phyloP scores from a whole-genome alignment of 2,329 filamentous ascomycete species.

The Setomelanomma holmii region DNA sequence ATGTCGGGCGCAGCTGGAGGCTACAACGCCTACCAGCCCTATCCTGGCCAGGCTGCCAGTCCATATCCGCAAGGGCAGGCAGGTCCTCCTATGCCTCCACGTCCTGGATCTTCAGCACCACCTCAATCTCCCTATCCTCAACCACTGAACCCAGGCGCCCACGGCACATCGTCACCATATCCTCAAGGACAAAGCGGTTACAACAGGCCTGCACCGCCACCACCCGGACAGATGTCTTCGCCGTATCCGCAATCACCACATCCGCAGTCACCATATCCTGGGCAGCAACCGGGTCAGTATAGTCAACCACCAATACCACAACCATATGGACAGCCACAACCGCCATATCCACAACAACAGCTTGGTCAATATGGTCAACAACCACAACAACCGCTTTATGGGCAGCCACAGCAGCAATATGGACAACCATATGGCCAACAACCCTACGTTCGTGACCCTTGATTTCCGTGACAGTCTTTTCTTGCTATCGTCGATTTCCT shows the following conservation, averaged over 20 bases:
- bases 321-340: slow-evolving; percentile 34
- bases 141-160: slow-evolving; percentile 42
- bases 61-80: slow-evolving; percentile 27
- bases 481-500: neutral
- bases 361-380: slow-evolving; percentile 17
- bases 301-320: slow-evolving; percentile 41
- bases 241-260: slow-evolving; percentile 34
- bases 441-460: slow-evolving; percentile 30
- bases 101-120: slow-evolving; percentile 45
- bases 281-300: slow-evolving; percentile 28
- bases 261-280: slow-evolving; percentile 25
- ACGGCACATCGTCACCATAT: slow-evolving; percentile 48
- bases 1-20: slow-evolving; percentile 35
- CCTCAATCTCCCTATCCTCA: slow-evolving; percentile 54
- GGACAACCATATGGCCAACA: slow-evolving; percentile 44
- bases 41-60: slow-evolving; percentile 35
- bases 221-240: slow-evolving; percentile 33
- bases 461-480: neutral
- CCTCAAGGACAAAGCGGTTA: slow-evolving; percentile 44
- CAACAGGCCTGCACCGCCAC: slow-evolving; percentile 44
- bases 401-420: slow-evolving; percentile 32
- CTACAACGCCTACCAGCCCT: slow-evolving; percentile 41
- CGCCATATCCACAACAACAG: slow-evolving; percentile 37
- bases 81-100: slow-evolving; percentile 39
- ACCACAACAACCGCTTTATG: slow-evolving; percentile 18